Evolutionary conservation across 495 filamentous ascomycete genomes (phyloP), one percentile per base, ranked within the genome.

Genomic region (Penicillium dipodomyicola): DNA sequence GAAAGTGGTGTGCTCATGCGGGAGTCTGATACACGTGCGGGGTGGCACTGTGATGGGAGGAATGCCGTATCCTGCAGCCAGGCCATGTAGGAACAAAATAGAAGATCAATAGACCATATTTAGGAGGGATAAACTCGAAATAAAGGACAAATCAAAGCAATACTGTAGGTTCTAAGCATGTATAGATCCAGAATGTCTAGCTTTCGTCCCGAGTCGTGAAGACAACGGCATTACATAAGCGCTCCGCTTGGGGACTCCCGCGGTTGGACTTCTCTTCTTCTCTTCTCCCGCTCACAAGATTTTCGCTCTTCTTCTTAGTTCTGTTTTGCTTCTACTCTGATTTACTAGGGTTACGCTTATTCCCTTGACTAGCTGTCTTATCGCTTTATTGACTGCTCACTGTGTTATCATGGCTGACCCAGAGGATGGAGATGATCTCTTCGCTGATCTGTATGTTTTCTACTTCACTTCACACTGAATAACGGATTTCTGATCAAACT

Each of bases 371-470:
- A 17, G 1, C 4, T 37, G 6, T 37, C 5, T 23, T 35, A 8
- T 35, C n/a, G 7, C 6, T 23, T 37, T n/a, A 49, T 37, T 49
- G 5, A 25, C 11, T 6, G 11, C 14, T 30, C 45, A 30, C 25
- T 27, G 9, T 54, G 20, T 35, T 27, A 67, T 37, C 54, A 96
- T 96, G 91, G 84, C 91, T 23, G 92, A 96, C 70, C 83, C 84
- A 47, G 92, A 95, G 70, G 91, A 92, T 61, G 95, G 97, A 50
- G 95, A 97, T 65, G 94, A 98, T 82, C 88, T 98, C 67, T 98
- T 98, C 71, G 94, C 92, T 61, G 94, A 98, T 77, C 84, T 98
- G 94, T 97, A 81, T 70, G 91, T 55, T 23, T 25, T 43, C 47
- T 22, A 50, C 30, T 25, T 47, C 8, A 33, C 27, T 8, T 1